A percentile compares a stretch with the other conserved stretches of the same genome.
Evolutionary conservation across 2,329 filamentous ascomycete genomes (phyloP).

Genomic region (Biscogniauxia sp.): DNA sequence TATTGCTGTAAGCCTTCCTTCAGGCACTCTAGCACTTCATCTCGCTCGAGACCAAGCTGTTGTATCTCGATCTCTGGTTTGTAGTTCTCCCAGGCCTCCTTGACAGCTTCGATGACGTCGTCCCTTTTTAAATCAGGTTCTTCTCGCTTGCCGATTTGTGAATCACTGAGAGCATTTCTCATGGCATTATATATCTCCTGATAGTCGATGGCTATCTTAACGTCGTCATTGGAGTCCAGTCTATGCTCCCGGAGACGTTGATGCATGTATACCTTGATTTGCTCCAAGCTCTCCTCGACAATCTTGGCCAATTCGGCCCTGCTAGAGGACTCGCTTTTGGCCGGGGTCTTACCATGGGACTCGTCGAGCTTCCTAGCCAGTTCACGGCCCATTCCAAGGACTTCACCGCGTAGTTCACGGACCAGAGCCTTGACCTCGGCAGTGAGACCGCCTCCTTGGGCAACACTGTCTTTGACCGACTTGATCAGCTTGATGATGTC

Average conservation of each 20-base stretch:
- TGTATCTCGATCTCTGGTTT: slow-evolving; percentile 91
- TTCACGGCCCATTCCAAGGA: slow-evolving; percentile 91
- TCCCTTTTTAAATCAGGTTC: slow-evolving; percentile 65
- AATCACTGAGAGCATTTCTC: slow-evolving; percentile 68
- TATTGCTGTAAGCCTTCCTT: slow-evolving; percentile 83
- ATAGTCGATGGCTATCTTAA: slow-evolving; percentile 66
- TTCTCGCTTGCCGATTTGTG: slow-evolving; percentile 47
- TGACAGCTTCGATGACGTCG: slow-evolving; percentile 81
- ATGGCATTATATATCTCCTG: slow-evolving; percentile 85
- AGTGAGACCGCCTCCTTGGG: slow-evolving; percentile 83
- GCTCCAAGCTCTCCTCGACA: slow-evolving; percentile 74
- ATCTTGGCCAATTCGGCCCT: slow-evolving; percentile 73
- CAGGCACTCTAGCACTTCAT: slow-evolving; percentile 84
- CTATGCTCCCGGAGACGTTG: slow-evolving; percentile 73
- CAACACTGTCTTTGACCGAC: slow-evolving; percentile 86
- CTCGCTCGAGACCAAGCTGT: slow-evolving; percentile 83
- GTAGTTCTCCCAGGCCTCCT: slow-evolving; percentile 90
- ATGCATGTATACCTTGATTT: slow-evolving; percentile 83
- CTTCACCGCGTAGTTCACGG: slow-evolving; percentile 84
- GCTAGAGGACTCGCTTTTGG: slow-evolving; percentile 50
- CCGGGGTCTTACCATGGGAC: slow-evolving; percentile 46
- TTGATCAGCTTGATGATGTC: slow-evolving; percentile 81
- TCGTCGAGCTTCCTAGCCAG: slow-evolving; percentile 84
- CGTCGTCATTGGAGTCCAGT: slow-evolving; percentile 63
- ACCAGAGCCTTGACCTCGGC: slow-evolving; percentile 90